These are phyloP conservation scores for Candida sithepensis DNA, from an alignment of 805 yeast genomes.

Conservation along the genomic window DNA sequence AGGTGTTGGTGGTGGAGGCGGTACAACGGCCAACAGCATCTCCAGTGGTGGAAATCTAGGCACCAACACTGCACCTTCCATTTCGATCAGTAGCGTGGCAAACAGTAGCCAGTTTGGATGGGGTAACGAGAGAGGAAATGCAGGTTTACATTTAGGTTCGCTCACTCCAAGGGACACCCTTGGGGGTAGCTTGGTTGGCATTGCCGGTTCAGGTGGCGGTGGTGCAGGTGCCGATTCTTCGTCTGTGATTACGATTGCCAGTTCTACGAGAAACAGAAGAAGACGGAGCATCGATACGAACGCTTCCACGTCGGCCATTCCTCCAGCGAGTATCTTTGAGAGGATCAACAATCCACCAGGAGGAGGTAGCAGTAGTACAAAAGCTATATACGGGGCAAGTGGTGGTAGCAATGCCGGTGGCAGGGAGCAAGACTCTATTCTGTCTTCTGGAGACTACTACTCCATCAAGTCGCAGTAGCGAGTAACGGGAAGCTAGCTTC, in stretches of 20 bases:
- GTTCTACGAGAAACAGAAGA: slow-evolving; percentile 31
- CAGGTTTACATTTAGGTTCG: background rate
- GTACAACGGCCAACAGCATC: slow-evolving; percentile 4
- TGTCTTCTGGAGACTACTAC: slow-evolving; percentile 15
- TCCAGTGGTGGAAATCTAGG: slow-evolving; percentile 4
- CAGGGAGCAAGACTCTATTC: slow-evolving; percentile 18
- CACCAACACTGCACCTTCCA: slow-evolving; percentile 7
- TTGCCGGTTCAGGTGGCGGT: background rate
- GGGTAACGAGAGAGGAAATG: background rate
- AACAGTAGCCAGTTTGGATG: background rate
- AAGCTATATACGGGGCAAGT: background rate
- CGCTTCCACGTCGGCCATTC: slow-evolving; percentile 64
- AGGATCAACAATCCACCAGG: slow-evolving; percentile 29
- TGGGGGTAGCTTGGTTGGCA: background rate
- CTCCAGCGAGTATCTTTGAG: slow-evolving; percentile 71
- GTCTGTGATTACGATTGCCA: slow-evolving; percentile 33
- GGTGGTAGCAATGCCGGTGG: background rate
- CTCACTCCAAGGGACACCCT: background rate
- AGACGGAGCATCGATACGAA: slow-evolving; percentile 42
- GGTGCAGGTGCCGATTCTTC: slow-evolving; percentile 24
- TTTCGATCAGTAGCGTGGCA: slow-evolving; percentile 8
- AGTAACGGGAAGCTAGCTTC: no score
- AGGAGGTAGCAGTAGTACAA: background rate
- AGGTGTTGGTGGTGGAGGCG: slow-evolving; percentile 13
- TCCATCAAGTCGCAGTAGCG: slow-evolving; percentile 13